phyloP scores from a whole-genome alignment of 148 eudicot genomes.

The Heliamphora exappendiculata region DNA sequence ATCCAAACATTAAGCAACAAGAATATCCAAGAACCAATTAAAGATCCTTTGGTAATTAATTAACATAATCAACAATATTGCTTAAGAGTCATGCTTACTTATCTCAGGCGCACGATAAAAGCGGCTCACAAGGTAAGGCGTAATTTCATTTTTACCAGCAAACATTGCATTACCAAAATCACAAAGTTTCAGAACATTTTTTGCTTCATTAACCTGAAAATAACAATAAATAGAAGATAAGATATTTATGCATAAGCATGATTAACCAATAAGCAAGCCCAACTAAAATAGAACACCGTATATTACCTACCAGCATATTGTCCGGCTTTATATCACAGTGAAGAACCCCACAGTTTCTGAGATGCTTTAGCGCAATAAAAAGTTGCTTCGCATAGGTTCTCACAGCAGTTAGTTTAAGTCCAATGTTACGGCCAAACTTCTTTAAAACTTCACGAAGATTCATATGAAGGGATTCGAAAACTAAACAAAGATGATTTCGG shows the following conservation, averaged over 20 bases:
- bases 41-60: neutral
- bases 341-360: slow-evolving; percentile 89
- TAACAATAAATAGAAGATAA: slow-evolving; percentile 7
- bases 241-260: neutral
- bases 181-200: slow-evolving; percentile 94
- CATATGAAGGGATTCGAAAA: slow-evolving; percentile 99
- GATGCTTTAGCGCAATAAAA: slow-evolving; percentile 89
- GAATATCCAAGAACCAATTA: slow-evolving; percentile 32
- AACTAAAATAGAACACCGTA: slow-evolving; percentile 6
- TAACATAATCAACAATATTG: neutral
- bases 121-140: slow-evolving; percentile 98
- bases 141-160: slow-evolving; percentile 97
- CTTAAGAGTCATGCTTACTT: slow-evolving; percentile 43
- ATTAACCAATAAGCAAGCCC: neutral
- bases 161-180: slow-evolving; percentile 99
- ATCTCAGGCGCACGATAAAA: slow-evolving; percentile 99
- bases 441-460: slow-evolving; percentile 96
- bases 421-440: slow-evolving; percentile 99
- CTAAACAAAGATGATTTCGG: slow-evolving; percentile 97
- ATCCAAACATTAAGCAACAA: neutral
- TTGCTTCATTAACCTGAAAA: slow-evolving; percentile 78
- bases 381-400: slow-evolving; percentile 90
- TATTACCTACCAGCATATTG: slow-evolving; percentile 79
- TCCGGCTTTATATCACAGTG: slow-evolving; percentile 98
- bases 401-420: slow-evolving; percentile 98